Evolutionary conservation across 2,329 filamentous ascomycete species (phyloP).

Genomic region (Pochonia chlamydosporia): DNA sequence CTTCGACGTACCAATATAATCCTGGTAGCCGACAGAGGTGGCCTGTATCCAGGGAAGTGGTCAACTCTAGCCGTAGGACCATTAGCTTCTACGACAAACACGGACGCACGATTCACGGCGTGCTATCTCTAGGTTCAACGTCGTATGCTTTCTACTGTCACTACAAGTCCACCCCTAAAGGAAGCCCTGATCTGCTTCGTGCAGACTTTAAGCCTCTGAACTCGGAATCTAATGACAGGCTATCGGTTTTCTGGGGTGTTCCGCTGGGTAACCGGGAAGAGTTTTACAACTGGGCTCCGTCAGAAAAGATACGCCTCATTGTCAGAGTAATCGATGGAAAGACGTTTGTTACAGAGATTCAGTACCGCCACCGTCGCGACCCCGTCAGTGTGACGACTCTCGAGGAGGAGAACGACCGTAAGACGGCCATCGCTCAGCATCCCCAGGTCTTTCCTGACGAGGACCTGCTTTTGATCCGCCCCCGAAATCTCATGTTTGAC

Average conservation of each 20-base stretch:
- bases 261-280: conserved; percentile 19
- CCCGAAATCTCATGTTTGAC: conserved; percentile 24
- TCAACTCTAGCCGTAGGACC: not conserved
- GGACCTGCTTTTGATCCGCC: conserved; percentile 19
- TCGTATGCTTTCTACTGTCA: conserved; percentile 29
- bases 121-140: conserved; percentile 18
- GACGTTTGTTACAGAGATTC: conserved; percentile 23
- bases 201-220: conserved; percentile 21
- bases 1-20: conserved; percentile 21
- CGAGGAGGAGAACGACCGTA: conserved; percentile 15
- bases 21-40: conserved; percentile 7
- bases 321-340: conserved; percentile 20
- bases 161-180: conserved; percentile 27
- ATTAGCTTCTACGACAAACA: not conserved
- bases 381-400: conserved; percentile 26
- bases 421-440: conserved; percentile 16
- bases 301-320: conserved; percentile 27
- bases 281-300: conserved; percentile 26
- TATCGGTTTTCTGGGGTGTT: conserved; percentile 30
- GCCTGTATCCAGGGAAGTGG: not conserved
- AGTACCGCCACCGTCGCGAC: conserved; percentile 31
- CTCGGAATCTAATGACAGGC: conserved; percentile 16
- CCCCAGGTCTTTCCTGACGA: conserved; percentile 23
- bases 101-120: conserved; percentile 11
- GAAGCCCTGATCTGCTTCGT: conserved; percentile 25